phyloP scores from a whole-genome alignment of 352 stramenopile genomes.

The Peronosclerospora sorghi region DNA sequence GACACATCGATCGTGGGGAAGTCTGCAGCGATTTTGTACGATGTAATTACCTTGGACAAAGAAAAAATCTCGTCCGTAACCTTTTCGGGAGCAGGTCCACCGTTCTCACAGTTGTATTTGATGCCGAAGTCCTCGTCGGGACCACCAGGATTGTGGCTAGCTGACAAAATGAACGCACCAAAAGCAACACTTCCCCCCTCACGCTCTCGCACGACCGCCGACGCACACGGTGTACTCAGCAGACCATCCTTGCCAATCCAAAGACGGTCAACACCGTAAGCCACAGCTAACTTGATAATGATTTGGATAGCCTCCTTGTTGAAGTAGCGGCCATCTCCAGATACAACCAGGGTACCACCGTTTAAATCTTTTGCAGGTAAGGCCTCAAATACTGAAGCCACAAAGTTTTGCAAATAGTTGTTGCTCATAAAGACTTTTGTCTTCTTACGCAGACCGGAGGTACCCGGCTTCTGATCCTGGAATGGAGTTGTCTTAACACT shows the following conservation, averaged over 20 bases:
- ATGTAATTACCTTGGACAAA: constrained; percentile 91
- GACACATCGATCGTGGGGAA: constrained; percentile 72
- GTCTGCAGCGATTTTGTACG: constrained; percentile 86
- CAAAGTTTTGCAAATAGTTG: constrained; percentile 98
- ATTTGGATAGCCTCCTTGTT: constrained; percentile 93
- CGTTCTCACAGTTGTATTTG: constrained; percentile 99
- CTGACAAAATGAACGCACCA: constrained; percentile 96
- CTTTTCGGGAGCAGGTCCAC: constrained; percentile 93
- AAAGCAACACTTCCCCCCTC: constrained; percentile 89
- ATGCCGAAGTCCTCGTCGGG: constrained; percentile 98
- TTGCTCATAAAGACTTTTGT: constrained; percentile 97
- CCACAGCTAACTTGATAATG: constrained; percentile 95
- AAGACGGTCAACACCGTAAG: constrained; percentile 91
- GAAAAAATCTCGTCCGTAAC: constrained; percentile 96
- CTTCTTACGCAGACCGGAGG: constrained; percentile 97
- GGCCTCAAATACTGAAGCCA: constrained; percentile 95
- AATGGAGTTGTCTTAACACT: constrained; percentile 88
- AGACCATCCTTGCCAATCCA: constrained; percentile 94
- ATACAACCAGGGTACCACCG: constrained; percentile 93
- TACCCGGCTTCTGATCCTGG: constrained; percentile 94
- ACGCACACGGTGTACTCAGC: constrained; percentile 95
- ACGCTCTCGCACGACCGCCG: constrained; percentile 91
- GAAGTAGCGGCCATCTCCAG: constrained; percentile 90
- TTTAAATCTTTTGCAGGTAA: constrained; percentile 90
- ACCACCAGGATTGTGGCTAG: constrained; percentile 97